Evolutionary conservation across 768 basidiomycete species (phyloP), one percentile per base, ranked within the genome.

Genomic region (Phanerodontia chrysosporium): DNA sequence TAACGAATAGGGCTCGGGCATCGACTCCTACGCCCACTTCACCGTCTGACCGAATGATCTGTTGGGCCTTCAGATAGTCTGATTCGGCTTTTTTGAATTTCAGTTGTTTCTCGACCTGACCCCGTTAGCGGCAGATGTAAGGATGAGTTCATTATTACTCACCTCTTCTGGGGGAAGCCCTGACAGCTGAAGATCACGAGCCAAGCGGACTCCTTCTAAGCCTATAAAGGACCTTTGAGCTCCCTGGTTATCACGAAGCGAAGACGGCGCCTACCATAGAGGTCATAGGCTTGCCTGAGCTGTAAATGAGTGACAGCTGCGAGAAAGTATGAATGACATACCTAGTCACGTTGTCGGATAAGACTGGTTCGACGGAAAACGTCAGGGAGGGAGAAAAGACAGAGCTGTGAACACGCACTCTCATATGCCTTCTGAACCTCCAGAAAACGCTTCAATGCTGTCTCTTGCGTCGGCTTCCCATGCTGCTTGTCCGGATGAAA

Each of bases 401-500:
- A 30, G 35, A 45, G 22, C 45, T 16, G 58, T 16, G 16, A 25
- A 32, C n/a, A 29, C 48, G 54, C 65, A 86, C 89, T 82, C 80
- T 93, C 85, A 69, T 93, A 93, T 13, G 92, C 91, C 63, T 86
- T 87, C 63, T 92, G 90, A 22, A 95, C 80, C 69, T 87, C 83
- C 18, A 87, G 77, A 62, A 94, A 93, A 51, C 80, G 81, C 30
- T 79, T 76, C 25, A 84, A 80, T 0, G 92, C 90, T 1, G 82
- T 78, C 51, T 74, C 78, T 66, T 82, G 84, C 59, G 78, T 72
- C 18, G 70, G 69, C 54, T 82, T 80, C 66, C 84, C 82, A 22
- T 76, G 79, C 59, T 93, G 89, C 67, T 87, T 88, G 78, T 96
- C 92, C 0, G 92, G 92, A 65, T 96, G 92, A 62, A 90, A 92